Evolutionary conservation across 805 yeast species (phyloP).

Genomic region (Metschnikowia lunata): DNA sequence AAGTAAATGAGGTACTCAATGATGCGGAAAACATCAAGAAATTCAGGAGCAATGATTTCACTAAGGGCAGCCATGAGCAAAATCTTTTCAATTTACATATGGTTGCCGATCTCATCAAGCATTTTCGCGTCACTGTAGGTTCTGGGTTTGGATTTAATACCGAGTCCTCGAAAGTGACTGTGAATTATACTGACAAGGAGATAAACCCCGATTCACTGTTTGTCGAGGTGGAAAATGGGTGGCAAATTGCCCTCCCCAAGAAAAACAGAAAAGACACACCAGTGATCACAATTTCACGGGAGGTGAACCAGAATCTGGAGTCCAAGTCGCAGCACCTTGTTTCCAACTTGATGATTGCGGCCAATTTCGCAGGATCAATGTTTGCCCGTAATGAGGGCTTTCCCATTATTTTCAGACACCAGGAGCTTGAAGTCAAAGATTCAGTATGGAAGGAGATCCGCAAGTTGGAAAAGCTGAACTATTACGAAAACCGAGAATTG

Average conservation of each 20-base stretch:
- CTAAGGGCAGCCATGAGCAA: conserved; percentile 19
- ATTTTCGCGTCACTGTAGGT: conserved; percentile 21
- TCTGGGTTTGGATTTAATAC: conserved; percentile 19
- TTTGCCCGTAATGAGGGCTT: conserved; percentile 41
- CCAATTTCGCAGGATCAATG: conserved; percentile 58
- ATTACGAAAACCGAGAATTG: conserved; percentile 18
- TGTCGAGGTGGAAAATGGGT: conserved; percentile 10
- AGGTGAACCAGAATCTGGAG: conserved; percentile 15
- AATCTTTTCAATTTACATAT: conserved; percentile 26
- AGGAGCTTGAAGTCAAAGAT: conserved; percentile 25
- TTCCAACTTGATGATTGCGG: conserved; percentile 78
- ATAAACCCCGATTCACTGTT: not conserved
- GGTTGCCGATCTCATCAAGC: conserved; percentile 24
- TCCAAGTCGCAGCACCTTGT: conserved; percentile 62
- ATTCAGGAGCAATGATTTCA: conserved; percentile 8
- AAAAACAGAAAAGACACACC: conserved; percentile 3
- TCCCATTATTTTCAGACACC: conserved; percentile 49
- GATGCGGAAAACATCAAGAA: conserved; percentile 16
- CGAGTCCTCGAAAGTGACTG: conserved; percentile 16
- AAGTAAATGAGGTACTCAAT: conserved; percentile 51
- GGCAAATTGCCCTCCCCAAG: conserved; percentile 8
- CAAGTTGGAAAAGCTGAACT: conserved; percentile 16
- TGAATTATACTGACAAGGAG: conserved; percentile 6
- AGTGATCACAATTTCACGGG: conserved; percentile 10
- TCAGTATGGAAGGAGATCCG: conserved; percentile 24